Base-by-base conservation (phyloP, 2,329 filamentous ascomycete genomes). In the Trichoderma sp. region DNA sequence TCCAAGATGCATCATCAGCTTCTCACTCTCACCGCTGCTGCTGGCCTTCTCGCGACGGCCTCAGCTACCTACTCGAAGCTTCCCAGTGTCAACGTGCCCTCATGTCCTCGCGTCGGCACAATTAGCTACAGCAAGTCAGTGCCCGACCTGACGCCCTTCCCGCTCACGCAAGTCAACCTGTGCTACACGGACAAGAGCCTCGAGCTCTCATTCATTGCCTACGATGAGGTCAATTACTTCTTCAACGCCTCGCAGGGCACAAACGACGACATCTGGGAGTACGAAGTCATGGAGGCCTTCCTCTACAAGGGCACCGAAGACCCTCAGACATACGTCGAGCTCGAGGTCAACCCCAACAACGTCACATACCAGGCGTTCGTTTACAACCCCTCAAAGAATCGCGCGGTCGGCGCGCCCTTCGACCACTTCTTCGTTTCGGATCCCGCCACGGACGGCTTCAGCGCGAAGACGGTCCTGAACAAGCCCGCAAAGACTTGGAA, bases 221-320 rank as follows among this genome's bases (percentile, higher is more conserved):
- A 83, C 69, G 82, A 87, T 59, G 87, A 89, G 81, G 84, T 82
- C 56, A 84, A 84, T 79, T 89, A 86, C 78, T 88, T 83, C 82
- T 88, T 84, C 81, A 84, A 87, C 79, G 78, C 80, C 21, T 82
- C 78, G 31, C 83, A 86, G 63, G 82, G 79, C 71, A 88, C 83
- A 60, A 88, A 89, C 76, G 86, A 85, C 66, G 82, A 85, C 62
- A 86, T 89, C 67, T 89, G 84, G 82, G 78, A 84, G 71, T 88
- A 88, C 78, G 86, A 88, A 77, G 87, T 88, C 45, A 87, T 89
- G 85, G 87, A 88, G 78, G 84, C 84, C 12, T 89, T 89, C 78
- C 84, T 89, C 77, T 82, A 85, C 79, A 83, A 80, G 41, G 87
- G 87, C 71, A 84, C 81, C 76, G 82, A 83, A 53, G 85, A 88